These are phyloP conservation scores for Carpinus viminea DNA, from an alignment of 306 rosid species.

Conservation along the genomic window DNA sequence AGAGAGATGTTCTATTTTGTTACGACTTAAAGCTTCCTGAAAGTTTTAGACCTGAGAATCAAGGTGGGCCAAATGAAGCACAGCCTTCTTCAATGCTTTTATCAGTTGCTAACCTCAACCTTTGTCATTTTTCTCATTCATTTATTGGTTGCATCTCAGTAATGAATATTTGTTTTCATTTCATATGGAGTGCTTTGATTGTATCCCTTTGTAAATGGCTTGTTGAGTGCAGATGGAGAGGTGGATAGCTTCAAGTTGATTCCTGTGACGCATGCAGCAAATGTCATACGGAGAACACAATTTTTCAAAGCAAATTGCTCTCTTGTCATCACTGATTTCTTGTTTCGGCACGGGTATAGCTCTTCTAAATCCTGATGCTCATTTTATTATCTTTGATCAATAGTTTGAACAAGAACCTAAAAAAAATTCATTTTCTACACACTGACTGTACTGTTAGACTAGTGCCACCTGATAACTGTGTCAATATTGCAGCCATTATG, in stretches of 20 bases:
- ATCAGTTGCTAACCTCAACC: constrained; percentile 10
- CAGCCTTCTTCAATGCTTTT: constrained; percentile 12
- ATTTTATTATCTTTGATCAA: neutral
- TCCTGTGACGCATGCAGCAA: constrained; percentile 64
- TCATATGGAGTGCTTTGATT: neutral
- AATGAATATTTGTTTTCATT: neutral
- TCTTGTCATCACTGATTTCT: constrained; percentile 71
- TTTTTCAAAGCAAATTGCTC: constrained; percentile 76
- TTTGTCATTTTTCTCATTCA: constrained; percentile 1
- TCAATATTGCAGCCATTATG: neutral
- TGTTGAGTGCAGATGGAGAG: constrained; percentile 68
- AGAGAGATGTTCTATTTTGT: constrained; percentile 83
- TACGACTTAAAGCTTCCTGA: constrained; percentile 85
- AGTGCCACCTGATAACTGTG: neutral
- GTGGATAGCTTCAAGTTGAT: constrained; percentile 86
- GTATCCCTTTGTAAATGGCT: constrained; percentile 19
- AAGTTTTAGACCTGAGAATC: constrained; percentile 69
- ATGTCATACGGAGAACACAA: constrained; percentile 56
- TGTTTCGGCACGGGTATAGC: constrained; percentile 78
- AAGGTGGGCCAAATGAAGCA: constrained; percentile 45
- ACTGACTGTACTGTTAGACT: neutral
- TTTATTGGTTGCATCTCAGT: neutral
- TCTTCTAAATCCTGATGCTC: constrained; percentile 2
- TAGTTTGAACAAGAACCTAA: neutral
- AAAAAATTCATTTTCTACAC: neutral